phyloP scores from a whole-genome alignment of 164 flowering plant species.

The Liriodendron chinense region DNA sequence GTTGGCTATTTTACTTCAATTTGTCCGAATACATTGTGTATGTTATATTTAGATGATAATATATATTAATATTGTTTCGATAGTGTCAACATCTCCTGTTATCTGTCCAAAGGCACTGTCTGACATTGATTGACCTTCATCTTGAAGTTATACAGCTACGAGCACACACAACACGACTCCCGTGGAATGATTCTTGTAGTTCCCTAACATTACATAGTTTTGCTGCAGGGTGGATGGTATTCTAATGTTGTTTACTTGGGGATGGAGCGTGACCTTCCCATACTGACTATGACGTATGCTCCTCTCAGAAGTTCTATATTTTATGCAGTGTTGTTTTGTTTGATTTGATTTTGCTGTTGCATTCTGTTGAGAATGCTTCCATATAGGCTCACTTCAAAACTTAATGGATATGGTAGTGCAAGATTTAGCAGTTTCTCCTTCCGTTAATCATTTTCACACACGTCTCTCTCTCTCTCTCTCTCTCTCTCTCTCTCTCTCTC shows the following conservation, averaged over 20 bases:
- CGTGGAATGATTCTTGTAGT: background rate
- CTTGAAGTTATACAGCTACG: background rate
- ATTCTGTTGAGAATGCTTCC: background rate
- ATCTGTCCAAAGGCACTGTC: background rate
- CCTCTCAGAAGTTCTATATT: background rate
- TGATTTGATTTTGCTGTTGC: background rate
- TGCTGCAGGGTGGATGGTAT: slow-evolving; percentile 81
- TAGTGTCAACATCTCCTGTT: too few species aligned
- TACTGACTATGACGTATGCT: slow-evolving; percentile 85
- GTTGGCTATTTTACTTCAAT: too few species aligned
- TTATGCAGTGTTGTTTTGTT: background rate
- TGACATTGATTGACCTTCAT: background rate
- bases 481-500: too few species aligned
- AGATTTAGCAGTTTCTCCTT: background rate
- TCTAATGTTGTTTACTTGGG: slow-evolving; percentile 73
- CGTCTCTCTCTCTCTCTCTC: too few species aligned
- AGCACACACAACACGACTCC: background rate
- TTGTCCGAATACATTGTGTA: too few species aligned
- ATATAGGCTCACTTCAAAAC: background rate
- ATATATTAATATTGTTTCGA: too few species aligned
- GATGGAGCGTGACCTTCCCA: slow-evolving; percentile 59
- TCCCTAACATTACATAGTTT: slow-evolving; percentile 1
- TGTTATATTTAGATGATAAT: too few species aligned
- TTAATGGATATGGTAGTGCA: background rate
- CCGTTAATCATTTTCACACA: too few species aligned